Conservation (phyloP, 768 basidiomycete genomes). For the Suillus variegatus region DNA sequence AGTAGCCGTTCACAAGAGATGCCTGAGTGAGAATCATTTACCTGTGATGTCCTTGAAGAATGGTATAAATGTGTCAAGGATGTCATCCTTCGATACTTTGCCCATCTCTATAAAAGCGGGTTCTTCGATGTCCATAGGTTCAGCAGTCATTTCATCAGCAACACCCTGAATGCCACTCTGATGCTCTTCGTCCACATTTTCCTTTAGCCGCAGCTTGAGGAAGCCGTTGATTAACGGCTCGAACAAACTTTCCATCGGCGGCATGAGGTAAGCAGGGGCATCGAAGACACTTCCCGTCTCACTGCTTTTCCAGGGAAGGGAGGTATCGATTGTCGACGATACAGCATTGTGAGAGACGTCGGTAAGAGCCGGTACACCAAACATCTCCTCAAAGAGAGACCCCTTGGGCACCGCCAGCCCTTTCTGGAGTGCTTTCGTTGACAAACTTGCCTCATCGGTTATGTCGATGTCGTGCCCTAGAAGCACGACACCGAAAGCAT, state of each 20-base stretch:
- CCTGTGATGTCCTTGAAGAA: slow-evolving; percentile 61
- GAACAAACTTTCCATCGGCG: slow-evolving; percentile 73
- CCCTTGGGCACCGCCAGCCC: slow-evolving; percentile 36
- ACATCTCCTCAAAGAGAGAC: slow-evolving; percentile 89
- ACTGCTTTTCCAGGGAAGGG: slow-evolving; percentile 39
- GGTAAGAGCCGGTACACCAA: slow-evolving; percentile 73
- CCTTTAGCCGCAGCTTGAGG: slow-evolving; percentile 32
- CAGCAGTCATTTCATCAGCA: slow-evolving; percentile 48
- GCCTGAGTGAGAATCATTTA: slow-evolving; percentile 23
- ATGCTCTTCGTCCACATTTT: slow-evolving; percentile 16
- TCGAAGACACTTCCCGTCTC: slow-evolving; percentile 55
- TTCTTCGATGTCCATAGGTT: slow-evolving; percentile 25
- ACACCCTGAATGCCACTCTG: slow-evolving; percentile 29
- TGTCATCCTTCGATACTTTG: slow-evolving; percentile 46
- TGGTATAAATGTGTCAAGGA: slow-evolving; percentile 60
- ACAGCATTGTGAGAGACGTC: slow-evolving; percentile 20
- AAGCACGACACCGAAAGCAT: slow-evolving; percentile 62
- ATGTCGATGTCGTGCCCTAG: slow-evolving; percentile 60
- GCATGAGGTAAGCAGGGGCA: slow-evolving; percentile 74
- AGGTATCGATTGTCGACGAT: slow-evolving; percentile 15
- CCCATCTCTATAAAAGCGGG: slow-evolving; percentile 22
- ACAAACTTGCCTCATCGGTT: slow-evolving; percentile 43
- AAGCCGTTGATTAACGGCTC: slow-evolving; percentile 58
- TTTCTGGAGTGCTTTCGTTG: slow-evolving; percentile 39
- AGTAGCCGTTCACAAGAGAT: slow-evolving; percentile 5